Conservation (phyloP, 2,329 filamentous ascomycete species). For the Fusarium ramigenum region DNA sequence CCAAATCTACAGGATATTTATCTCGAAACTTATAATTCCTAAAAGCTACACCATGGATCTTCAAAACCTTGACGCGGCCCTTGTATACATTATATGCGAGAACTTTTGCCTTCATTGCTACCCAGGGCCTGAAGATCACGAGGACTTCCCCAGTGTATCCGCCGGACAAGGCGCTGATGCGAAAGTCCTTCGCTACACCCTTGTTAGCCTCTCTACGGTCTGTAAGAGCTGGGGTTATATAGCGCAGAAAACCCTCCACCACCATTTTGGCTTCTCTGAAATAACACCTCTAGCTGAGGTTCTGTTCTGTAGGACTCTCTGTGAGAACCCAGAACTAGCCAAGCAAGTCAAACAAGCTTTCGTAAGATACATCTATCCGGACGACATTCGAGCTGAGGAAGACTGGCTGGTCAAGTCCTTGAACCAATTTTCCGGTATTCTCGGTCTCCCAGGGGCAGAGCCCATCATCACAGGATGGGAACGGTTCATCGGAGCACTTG, state of each 20-base stretch:
- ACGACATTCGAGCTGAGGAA: accelerated
- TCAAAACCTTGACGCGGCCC: not conserved
- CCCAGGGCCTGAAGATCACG: not conserved
- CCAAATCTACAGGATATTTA: not conserved
- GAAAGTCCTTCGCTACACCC: not conserved
- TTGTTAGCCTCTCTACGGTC: not conserved
- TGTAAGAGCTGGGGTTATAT: not conserved
- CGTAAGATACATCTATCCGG: not conserved
- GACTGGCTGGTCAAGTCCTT: accelerated
- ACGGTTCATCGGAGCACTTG: not conserved
- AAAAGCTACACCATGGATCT: not conserved
- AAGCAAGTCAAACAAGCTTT: not conserved
- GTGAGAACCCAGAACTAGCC: not conserved
- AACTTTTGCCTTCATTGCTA: not conserved
- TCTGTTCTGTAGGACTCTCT: not conserved
- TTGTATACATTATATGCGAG: not conserved
- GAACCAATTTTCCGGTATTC: accelerated
- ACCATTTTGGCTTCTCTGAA: conserved; percentile 3
- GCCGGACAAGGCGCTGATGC: not conserved
- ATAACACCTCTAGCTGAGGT: accelerated
- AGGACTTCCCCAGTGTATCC: not conserved
- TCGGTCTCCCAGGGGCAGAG: not conserved
- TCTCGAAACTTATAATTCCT: too few species aligned
- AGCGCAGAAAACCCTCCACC: conserved; percentile 7
- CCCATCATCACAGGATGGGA: accelerated